Percentiles rank a stretch among this genome's conserved stretches.
Evolutionary conservation across 257 asterid genomes (phyloP).

Genomic region (Solanum ahanhuiri): DNA sequence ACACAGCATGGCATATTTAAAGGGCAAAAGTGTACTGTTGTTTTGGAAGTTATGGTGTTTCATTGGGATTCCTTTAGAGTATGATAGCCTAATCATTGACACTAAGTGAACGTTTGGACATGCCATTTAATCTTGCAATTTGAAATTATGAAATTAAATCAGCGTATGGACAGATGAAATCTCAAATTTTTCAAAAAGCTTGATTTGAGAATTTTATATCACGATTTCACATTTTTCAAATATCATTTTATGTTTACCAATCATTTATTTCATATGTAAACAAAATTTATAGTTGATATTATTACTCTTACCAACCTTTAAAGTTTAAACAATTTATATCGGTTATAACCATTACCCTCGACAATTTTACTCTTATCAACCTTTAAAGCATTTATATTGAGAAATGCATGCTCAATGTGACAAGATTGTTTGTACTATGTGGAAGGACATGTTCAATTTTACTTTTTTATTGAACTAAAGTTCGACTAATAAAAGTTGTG

Average conservation of each 20-base stretch:
- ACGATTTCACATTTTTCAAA: not conserved
- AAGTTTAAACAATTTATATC: not conserved
- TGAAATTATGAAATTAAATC: too few relatives aligned
- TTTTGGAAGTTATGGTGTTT: slow-evolving; percentile 54
- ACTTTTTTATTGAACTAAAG: not conserved
- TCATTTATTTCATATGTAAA: not conserved
- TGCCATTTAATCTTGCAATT: not conserved
- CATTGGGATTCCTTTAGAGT: slow-evolving; percentile 14
- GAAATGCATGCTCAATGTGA: not conserved
- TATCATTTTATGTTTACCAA: too few relatives aligned
- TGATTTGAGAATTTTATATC: not conserved
- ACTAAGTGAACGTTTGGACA: not conserved
- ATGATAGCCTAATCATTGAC: not conserved
- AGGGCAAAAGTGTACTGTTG: slow-evolving; percentile 37
- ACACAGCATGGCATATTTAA: slow-evolving; percentile 43
- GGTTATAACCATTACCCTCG: not conserved
- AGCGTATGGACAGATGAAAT: not conserved
- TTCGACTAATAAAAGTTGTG: too few relatives aligned
- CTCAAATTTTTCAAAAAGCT: too few relatives aligned
- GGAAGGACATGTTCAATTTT: not conserved
- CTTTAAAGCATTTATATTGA: not conserved
- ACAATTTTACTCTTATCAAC: not conserved
- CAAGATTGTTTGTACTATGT: not conserved
- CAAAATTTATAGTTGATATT: not conserved
- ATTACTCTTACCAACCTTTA: too few relatives aligned